Conservation (phyloP, 2,329 filamentous ascomycete species). For the Trichoderma harzianum region DNA sequence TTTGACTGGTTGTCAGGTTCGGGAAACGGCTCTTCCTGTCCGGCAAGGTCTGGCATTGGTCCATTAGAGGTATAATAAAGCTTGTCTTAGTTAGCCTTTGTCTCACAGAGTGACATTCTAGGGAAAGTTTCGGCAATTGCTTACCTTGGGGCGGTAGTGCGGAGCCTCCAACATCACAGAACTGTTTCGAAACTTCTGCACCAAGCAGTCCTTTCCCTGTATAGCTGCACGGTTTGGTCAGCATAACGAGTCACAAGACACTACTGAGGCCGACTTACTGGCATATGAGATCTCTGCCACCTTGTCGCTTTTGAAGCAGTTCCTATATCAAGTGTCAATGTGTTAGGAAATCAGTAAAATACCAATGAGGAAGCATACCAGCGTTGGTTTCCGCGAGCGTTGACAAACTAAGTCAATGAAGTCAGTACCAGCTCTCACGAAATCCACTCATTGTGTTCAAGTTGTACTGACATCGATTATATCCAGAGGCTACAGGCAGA, state of each 20-base stretch:
- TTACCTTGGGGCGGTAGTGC: conserved; percentile 79
- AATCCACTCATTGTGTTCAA: not conserved
- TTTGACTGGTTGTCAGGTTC: conserved; percentile 80
- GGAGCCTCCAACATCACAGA: conserved; percentile 87
- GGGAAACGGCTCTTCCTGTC: conserved; percentile 73
- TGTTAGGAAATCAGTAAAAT: not conserved
- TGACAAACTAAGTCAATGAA: conserved; percentile 57
- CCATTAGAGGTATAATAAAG: conserved; percentile 52
- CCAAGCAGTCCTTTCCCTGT: conserved; percentile 84
- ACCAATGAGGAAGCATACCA: conserved; percentile 48
- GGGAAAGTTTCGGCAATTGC: not conserved
- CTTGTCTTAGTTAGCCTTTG: conserved; percentile 29
- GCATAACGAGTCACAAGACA: conserved; percentile 27
- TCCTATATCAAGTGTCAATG: conserved; percentile 46
- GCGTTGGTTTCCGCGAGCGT: conserved; percentile 64
- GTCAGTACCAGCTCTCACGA: conserved; percentile 20
- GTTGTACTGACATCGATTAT: conserved; percentile 61
- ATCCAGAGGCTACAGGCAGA: conserved; percentile 56
- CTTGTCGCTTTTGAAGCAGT: conserved; percentile 79
- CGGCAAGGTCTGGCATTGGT: conserved; percentile 52
- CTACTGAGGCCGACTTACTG: conserved; percentile 47
- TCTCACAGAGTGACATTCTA: too few relatives aligned
- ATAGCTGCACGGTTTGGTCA: conserved; percentile 57
- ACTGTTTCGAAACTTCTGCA: conserved; percentile 95
- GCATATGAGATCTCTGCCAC: conserved; percentile 90